These are phyloP conservation scores for Colletotrichum filicis DNA, from an alignment of 2,329 filamentous ascomycete species.

Conservation along the genomic window DNA sequence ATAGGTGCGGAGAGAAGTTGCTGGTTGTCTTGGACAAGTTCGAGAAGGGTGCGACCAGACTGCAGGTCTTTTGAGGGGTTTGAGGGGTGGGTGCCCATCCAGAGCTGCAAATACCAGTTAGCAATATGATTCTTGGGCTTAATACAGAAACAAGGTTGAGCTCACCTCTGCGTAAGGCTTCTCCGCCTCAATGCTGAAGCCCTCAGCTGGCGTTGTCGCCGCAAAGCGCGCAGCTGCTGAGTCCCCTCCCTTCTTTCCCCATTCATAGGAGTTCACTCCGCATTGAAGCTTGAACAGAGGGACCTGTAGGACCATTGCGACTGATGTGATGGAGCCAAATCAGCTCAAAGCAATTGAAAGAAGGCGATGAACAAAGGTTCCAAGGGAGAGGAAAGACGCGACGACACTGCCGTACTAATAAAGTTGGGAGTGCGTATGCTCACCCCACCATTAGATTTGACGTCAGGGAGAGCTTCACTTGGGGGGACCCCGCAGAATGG, in stretches of 20 bases:
- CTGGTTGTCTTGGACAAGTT: slow-evolving; percentile 88
- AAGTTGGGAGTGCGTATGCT: slow-evolving; percentile 9
- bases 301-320: slow-evolving; percentile 67
- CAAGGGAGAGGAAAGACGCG: not conserved
- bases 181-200: slow-evolving; percentile 82
- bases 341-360: not conserved
- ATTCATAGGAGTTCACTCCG: slow-evolving; percentile 98
- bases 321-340: not conserved
- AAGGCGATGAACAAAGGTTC: not conserved
- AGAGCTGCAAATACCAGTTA: slow-evolving; percentile 69
- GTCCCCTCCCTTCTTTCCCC: slow-evolving; percentile 91
- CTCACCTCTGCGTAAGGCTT: slow-evolving; percentile 93
- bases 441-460: slow-evolving; percentile 34
- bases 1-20: slow-evolving; percentile 81
- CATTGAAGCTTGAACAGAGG: slow-evolving; percentile 88
- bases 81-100: slow-evolving; percentile 99
- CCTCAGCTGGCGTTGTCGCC: slow-evolving; percentile 80
- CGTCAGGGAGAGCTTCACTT: slow-evolving; percentile 32
- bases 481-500: slow-evolving; percentile 29
- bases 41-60: slow-evolving; percentile 86
- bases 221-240: slow-evolving; percentile 93
- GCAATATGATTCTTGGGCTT: slow-evolving; percentile 20
- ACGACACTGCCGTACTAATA: slow-evolving; percentile 8
- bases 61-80: slow-evolving; percentile 91
- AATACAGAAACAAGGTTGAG: not conserved